Evolutionary conservation across 768 basidiomycete species (phyloP).

Genomic region (Dacryopinax spathularia): DNA sequence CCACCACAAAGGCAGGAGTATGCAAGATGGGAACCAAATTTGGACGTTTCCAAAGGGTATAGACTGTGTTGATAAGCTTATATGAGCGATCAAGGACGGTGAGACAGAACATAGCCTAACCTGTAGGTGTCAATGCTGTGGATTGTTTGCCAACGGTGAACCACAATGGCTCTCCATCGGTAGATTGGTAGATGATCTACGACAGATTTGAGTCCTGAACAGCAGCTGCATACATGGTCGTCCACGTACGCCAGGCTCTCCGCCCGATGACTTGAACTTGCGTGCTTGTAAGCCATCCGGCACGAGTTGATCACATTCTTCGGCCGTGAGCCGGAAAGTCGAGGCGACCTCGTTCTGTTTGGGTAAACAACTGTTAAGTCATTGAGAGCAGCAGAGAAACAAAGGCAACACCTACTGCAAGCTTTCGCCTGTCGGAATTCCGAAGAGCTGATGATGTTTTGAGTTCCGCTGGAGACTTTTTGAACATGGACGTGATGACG

Average conservation of each 20-base stretch:
- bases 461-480: slow-evolving; percentile 2
- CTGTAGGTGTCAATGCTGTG: slow-evolving; percentile 59
- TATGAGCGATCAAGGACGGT: neutral
- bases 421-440: slow-evolving; percentile 1
- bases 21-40: slow-evolving; percentile 55
- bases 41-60: slow-evolving; percentile 64
- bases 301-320: slow-evolving; percentile 53
- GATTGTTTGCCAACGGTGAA: slow-evolving; percentile 53
- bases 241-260: slow-evolving; percentile 50
- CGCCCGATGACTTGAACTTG: slow-evolving; percentile 51
- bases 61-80: slow-evolving; percentile 29
- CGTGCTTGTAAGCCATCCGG: slow-evolving; percentile 57
- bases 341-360: neutral
- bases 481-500: neutral
- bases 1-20: slow-evolving; percentile 57
- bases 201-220: neutral
- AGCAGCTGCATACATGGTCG: neutral
- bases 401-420: neutral
- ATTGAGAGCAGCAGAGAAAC: neutral
- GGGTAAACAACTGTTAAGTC: neutral
- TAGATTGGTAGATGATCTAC: slow-evolving; percentile 49
- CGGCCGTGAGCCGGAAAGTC: slow-evolving; percentile 20
- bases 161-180: slow-evolving; percentile 63
- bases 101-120: slow-evolving; percentile 19
- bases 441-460: slow-evolving; percentile 2